A percentile compares a stretch with the other conserved stretches of the same genome.
Evolutionary conservation across 2,329 filamentous ascomycete genomes (phyloP).

Genomic region (Aspergillus terreus): DNA sequence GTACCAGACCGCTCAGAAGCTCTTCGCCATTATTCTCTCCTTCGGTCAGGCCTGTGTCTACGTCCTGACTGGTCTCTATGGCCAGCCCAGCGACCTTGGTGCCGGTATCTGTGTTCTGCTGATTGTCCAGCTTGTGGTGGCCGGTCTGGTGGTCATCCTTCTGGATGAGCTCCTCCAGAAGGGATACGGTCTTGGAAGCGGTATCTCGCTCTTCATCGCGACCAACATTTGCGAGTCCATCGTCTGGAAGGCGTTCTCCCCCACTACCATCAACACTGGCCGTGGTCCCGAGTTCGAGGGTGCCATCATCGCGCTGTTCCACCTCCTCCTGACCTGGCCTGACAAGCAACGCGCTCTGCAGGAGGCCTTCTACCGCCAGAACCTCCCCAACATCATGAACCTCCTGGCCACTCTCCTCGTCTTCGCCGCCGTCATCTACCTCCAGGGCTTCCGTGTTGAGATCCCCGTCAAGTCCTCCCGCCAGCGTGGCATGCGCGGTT

Average conservation of each 20-base stretch:
- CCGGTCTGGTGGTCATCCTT: conserved; percentile 97
- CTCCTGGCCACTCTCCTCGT: conserved; percentile 86
- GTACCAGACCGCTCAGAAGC: conserved; percentile 99
- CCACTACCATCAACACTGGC: conserved; percentile 98
- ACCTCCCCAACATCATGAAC: conserved; percentile 99
- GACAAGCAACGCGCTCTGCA: conserved; percentile 98
- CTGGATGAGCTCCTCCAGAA: conserved; percentile 99
- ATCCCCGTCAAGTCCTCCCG: conserved; percentile 99
- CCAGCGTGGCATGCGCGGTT: conserved; percentile 96
- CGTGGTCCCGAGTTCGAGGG: conserved; percentile 99
- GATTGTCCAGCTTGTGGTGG: conserved; percentile 95
- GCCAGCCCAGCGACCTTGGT: conserved; percentile 91
- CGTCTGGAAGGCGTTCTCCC: conserved; percentile 99
- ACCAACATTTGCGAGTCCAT: conserved; percentile 99
- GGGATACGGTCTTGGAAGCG: conserved; percentile 96
- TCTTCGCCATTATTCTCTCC: conserved; percentile 94
- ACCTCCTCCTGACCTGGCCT: conserved; percentile 96
- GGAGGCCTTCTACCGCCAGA: conserved; percentile 99
- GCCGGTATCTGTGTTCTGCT: conserved; percentile 97
- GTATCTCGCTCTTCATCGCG: conserved; percentile 98
- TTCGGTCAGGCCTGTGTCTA: conserved; percentile 97
- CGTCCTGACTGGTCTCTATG: conserved; percentile 97
- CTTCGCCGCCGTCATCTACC: conserved; percentile 98
- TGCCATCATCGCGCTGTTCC: conserved; percentile 95
- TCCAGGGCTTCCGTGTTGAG: conserved; percentile 98